Evolutionary conservation across 192 early-diverging fungal genomes (phyloP).

Genomic region (Backusella morwellensis): DNA sequence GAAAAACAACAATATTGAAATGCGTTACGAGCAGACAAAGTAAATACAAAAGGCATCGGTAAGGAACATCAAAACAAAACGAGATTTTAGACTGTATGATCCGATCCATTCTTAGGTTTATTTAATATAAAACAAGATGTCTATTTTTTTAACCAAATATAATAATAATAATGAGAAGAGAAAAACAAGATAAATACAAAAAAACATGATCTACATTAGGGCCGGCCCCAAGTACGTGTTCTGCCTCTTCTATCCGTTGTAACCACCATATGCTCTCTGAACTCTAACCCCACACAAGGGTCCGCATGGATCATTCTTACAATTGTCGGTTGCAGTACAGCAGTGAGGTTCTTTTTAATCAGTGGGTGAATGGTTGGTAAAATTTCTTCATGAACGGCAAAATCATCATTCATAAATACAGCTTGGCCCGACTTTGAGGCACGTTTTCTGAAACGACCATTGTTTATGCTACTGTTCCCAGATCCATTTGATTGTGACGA

Average conservation of each 20-base stretch:
- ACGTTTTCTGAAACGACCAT: constrained; percentile 13
- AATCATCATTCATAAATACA: not conserved
- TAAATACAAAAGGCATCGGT: too few relatives aligned
- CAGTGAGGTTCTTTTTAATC: constrained; percentile 19
- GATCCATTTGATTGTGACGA: not conserved
- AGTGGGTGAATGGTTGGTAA: constrained; percentile 25
- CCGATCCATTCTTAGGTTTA: not conserved
- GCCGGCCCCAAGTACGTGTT: constrained; percentile 32
- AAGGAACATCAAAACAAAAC: not conserved
- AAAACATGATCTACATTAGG: not conserved
- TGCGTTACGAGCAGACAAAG: too few relatives aligned
- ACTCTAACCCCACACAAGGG: constrained; percentile 19
- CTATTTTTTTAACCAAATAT: not conserved
- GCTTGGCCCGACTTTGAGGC: not conserved
- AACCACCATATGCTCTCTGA: constrained; percentile 15
- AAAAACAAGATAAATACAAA: not conserved
- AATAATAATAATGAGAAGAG: not conserved
- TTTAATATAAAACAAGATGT: not conserved
- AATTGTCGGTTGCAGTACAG: constrained; percentile 20
- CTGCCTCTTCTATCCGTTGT: constrained; percentile 34
- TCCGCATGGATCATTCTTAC: constrained; percentile 22
- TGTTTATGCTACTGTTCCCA: not conserved
- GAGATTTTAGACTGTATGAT: not conserved
- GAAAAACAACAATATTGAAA: too few relatives aligned
- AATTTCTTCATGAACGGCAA: not conserved